Base-by-base conservation (phyloP, 2,329 filamentous ascomycete species). In the Fusarium acutatum region DNA sequence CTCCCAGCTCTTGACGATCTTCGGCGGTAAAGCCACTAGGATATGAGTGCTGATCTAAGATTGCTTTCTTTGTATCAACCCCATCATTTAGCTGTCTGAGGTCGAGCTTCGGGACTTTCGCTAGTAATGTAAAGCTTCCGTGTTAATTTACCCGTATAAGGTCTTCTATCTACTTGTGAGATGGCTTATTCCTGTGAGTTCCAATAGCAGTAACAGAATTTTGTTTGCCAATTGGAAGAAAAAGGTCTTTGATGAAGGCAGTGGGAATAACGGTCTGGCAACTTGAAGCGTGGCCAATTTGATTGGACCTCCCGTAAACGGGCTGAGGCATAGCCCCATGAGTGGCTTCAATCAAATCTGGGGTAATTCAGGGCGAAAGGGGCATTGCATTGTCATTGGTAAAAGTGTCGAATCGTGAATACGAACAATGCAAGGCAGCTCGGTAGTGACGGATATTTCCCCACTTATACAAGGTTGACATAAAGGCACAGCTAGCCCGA, bases 161-260 rank as follows among this genome's bases (percentile, higher is more conserved):
- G 10, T 43, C 41, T 43, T 43, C 15, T 9, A 5, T 9, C 3
- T 18, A 13, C 6, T 6, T 32, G 3, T 18, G 11, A 34, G 11
- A 17, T n/a, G 4, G 4, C 1, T 4, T 34, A 24, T 20, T 3
- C 0, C 3, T 50, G 17, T 18, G 3, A 3, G 13, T 13, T 10
- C 4, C 4, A 24, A 5, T 1, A 2, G 11, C 8, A 7, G 17
- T 15, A 26, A 20, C 3, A n/a, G 4, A 3, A 22, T 17, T 4
- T 5, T 53, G 26, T n/a, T n/a, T 28, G 6, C 9, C 18, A n/a
- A 40, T 10, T 18, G 18, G 1, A 1, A 28, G 9, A 17, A 5
- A 18, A 6, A 22, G 2, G 2, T 9, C 5, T 1, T n/a, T 15
- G 0, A 17, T 30, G 20, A 2, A 11, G 24, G 13, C 0, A 4